These are phyloP conservation scores for Aspergillus asperescens DNA, from an alignment of 495 filamentous ascomycete species.

Conservation along the genomic window DNA sequence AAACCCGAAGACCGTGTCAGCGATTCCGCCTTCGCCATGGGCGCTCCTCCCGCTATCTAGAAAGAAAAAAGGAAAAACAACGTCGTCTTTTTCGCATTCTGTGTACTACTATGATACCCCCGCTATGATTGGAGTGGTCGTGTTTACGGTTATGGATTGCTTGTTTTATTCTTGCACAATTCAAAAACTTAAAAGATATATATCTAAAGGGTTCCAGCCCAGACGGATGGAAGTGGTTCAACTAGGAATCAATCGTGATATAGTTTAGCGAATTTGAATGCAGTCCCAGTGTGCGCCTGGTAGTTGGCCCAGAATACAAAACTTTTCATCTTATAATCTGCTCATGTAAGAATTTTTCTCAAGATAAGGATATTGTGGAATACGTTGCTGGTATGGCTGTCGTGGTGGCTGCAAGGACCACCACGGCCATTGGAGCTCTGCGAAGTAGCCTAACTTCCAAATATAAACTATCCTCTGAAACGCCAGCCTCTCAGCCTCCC, in stretches of 20 bases:
- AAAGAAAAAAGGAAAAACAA: background rate
- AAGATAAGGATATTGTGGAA: background rate
- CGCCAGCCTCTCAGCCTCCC: background rate
- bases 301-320: background rate
- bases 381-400: too few relatives aligned
- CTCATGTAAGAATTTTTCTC: background rate
- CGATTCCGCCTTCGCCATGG: slow-evolving; percentile 51
- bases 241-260: background rate
- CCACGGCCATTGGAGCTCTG: background rate
- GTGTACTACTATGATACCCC: slow-evolving; percentile 10
- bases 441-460: too few relatives aligned
- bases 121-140: background rate
- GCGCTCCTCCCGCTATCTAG: slow-evolving; percentile 37
- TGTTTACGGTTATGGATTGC: background rate
- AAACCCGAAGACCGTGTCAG: slow-evolving; percentile 60
- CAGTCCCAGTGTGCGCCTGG: background rate
- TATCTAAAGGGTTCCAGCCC: too few relatives aligned
- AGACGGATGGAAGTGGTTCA: background rate
- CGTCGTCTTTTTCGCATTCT: background rate
- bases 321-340: background rate
- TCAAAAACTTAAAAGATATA: too few relatives aligned
- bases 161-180: too few relatives aligned
- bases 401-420: background rate
- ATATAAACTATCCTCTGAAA: background rate
- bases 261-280: background rate